Evolutionary conservation across 345 rosid species (phyloP), one percentile per base, ranked within the genome.

Genomic region (Excoecaria cochinchinensis): DNA sequence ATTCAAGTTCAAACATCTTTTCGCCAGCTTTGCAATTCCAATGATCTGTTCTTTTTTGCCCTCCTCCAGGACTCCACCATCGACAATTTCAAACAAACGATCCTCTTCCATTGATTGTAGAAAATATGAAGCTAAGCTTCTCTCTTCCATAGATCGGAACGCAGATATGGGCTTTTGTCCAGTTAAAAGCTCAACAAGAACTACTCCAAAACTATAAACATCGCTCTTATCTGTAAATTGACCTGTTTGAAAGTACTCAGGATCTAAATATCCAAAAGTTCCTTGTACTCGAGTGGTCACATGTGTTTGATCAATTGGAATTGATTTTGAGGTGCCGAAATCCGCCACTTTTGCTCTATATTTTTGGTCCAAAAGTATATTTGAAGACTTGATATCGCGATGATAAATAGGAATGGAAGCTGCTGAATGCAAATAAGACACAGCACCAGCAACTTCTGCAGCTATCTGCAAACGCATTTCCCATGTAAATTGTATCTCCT

Each of bases 81-180:
- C 62, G n/a, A 58, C 31, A 58, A 58, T 58, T 58, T 58, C 62
- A 58, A 58, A 58, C 25, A 58, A 22, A 58, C 62, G 62, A 21
- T 21, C 24, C 62, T 21, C 62, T 58, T 58, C 31, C 62, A 58
- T 58, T 58, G 62, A 21, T 14, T 5, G 4, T n/a, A 58, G 31
- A 58, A 21, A 58, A 58, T 57, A 57, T 58, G 62, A n/a, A n/a
- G 62, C 62, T 22, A 58, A 58, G 16, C 62, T 58, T 58, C 62
- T 58, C 62, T 58, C 62, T 58, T 58, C 62, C 1, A 21, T 12
- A 11, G 62, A 58, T 8, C 62, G 10, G 11, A 5, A 21, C 8
- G 36, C 21, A 21, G 62, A 58, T 1, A 58, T 58, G 62, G 31
- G 62, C 1, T 58, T 58, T 58, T 58, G 62, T 4, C 62, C 31